Evolutionary conservation across 2,329 filamentous ascomycete genomes (phyloP).

Genomic region (Rhynchosporium agropyri): DNA sequence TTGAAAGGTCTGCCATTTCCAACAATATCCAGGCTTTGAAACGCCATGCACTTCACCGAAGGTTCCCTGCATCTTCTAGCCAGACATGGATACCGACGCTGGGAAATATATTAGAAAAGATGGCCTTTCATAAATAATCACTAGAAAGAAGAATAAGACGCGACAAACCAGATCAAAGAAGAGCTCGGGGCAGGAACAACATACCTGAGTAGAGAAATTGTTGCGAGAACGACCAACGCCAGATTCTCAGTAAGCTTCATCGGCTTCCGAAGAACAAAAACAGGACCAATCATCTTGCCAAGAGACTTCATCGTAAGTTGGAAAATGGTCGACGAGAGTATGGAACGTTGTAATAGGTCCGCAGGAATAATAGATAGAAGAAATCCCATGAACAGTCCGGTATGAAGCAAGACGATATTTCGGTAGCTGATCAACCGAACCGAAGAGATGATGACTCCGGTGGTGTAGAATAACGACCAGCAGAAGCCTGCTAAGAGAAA

Average conservation of each 20-base stretch:
- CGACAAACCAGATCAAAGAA: too few relatives aligned
- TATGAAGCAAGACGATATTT: not conserved
- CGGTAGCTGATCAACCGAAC: slow-evolving; percentile 2
- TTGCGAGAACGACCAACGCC: not conserved
- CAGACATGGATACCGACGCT: not conserved
- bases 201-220: not conserved
- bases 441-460: slow-evolving; percentile 3
- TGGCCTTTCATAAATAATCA: too few relatives aligned
- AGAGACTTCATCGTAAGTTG: not conserved
- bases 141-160: too few relatives aligned
- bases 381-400: not conserved
- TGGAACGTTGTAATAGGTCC: not conserved
- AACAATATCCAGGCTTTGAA: not conserved
- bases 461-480: not conserved
- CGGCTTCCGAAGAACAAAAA: not conserved
- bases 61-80: not conserved
- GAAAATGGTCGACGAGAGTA: not conserved
- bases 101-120: too few relatives aligned
- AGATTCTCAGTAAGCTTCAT: slow-evolving; percentile 1
- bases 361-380: not conserved
- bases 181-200: too few relatives aligned
- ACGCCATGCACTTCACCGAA: not conserved
- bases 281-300: not conserved
- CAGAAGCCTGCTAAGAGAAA: not conserved
- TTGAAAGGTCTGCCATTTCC: not conserved